phyloP scores from a whole-genome alignment of 2,329 filamentous ascomycete species.

The Colletotrichum sp. region DNA sequence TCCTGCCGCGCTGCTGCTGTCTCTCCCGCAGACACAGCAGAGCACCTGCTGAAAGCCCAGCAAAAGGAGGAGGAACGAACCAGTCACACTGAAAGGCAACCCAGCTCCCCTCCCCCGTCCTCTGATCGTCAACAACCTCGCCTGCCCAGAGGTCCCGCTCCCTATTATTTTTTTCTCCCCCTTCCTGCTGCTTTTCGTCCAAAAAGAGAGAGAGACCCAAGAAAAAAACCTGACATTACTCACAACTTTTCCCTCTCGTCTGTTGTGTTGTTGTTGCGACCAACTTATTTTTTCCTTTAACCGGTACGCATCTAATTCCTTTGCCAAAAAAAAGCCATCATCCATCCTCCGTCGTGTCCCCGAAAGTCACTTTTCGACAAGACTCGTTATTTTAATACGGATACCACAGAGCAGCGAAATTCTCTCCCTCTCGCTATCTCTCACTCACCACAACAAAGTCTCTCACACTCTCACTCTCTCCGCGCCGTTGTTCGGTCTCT shows the following conservation, averaged over 20 bases:
- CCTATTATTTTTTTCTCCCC: not conserved
- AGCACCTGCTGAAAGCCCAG: not conserved
- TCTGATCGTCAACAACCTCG: slow-evolving; percentile 15
- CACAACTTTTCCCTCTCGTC: not conserved
- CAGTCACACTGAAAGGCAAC: not conserved
- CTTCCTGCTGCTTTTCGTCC: not conserved
- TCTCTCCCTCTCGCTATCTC: not conserved
- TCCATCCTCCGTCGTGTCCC: not conserved
- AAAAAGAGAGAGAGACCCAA: not conserved
- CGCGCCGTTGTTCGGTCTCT: not conserved
- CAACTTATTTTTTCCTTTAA: not conserved
- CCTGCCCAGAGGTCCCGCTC: slow-evolving; percentile 6
- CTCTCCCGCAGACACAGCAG: not conserved
- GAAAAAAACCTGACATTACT: not conserved
- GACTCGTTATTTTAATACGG: slow-evolving; percentile 14
- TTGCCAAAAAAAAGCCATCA: not conserved
- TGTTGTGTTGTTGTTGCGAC: slow-evolving; percentile 10
- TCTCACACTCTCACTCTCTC: not conserved
- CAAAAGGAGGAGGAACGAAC: not conserved
- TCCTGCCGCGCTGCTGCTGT: not conserved
- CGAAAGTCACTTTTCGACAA: not conserved
- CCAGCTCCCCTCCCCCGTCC: not conserved
- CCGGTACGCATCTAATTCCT: slow-evolving; percentile 14
- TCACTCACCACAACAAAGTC: not conserved
- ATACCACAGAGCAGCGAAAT: not conserved